phyloP scores from a whole-genome alignment of 2,329 filamentous ascomycete genomes.

The Trichoderma koningii region DNA sequence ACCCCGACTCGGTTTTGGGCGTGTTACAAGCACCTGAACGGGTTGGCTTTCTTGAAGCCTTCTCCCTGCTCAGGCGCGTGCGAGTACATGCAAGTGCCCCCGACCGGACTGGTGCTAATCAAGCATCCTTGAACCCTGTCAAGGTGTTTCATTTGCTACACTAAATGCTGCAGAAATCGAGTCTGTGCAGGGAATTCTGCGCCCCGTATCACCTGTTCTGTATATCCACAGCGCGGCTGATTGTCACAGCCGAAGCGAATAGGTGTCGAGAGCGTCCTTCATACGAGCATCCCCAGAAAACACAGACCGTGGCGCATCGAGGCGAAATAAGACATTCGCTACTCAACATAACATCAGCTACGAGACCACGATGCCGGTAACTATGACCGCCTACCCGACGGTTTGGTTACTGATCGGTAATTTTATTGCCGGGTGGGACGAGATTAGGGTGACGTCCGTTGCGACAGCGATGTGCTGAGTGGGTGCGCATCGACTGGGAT shows the following conservation, averaged over 20 bases:
- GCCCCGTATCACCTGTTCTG: background rate
- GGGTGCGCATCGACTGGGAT: conserved; percentile 5
- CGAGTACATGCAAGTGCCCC: background rate
- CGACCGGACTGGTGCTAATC: conserved; percentile 1
- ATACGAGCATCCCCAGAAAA: background rate
- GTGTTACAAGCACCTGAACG: background rate
- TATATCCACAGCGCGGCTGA: background rate
- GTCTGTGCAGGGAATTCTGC: background rate
- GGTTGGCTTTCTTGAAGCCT: background rate
- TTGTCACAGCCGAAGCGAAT: background rate
- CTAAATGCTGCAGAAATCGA: conserved; percentile 17
- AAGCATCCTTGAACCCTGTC: conserved; percentile 24
- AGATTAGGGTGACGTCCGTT: conserved; percentile 18
- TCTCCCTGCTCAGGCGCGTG: background rate
- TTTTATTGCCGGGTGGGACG: conserved; percentile 8
- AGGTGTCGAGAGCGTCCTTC: background rate
- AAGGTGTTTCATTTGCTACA: conserved; percentile 10
- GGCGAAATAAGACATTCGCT: background rate
- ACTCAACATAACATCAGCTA: background rate
- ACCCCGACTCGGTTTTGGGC: background rate
- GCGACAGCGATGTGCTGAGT: conserved; percentile 8
- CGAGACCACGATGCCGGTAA: background rate
- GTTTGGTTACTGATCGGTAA: conserved; percentile 5
- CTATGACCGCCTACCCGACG: background rate
- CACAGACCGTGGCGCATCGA: background rate